These are phyloP conservation scores for Pontederia crassipes DNA, from an alignment of 176 grass and related monocot species.

Conservation along the genomic window DNA sequence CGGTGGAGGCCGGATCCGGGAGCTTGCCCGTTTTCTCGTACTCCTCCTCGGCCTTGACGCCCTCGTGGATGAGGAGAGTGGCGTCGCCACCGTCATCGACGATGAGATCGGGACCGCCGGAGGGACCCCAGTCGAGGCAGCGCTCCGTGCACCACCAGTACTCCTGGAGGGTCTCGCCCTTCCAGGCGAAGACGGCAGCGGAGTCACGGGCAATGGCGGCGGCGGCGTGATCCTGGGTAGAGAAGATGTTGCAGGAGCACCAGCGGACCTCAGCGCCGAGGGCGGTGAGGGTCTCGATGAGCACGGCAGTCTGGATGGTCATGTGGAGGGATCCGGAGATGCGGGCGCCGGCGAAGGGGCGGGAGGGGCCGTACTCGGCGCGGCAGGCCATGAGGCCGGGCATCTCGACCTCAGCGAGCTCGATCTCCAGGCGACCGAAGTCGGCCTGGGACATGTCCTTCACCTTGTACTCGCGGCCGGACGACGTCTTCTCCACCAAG, in stretches of 20 bases:
- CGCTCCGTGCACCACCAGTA: conserved; percentile 99
- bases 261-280: conserved; percentile 90
- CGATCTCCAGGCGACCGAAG: conserved; percentile 82
- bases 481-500: too few relatives aligned
- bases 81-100: conserved; percentile 89
- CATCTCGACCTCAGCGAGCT: conserved; percentile 94
- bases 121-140: conserved; percentile 78
- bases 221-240: conserved; percentile 93
- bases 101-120: conserved; percentile 72
- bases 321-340: conserved; percentile 91
- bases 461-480: too few relatives aligned
- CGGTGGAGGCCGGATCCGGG: conserved; percentile 61
- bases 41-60: conserved; percentile 76
- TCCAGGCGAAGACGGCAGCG: conserved; percentile 78
- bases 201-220: conserved; percentile 85
- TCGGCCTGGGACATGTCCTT: conserved; percentile 45
- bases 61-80: conserved; percentile 93
- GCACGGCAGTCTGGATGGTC: conserved; percentile 97
- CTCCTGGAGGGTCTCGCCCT: conserved; percentile 91
- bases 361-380: conserved; percentile 57
- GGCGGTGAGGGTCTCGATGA: conserved; percentile 92
- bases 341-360: conserved; percentile 52
- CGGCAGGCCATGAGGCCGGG: conserved; percentile 79
- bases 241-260: conserved; percentile 99
- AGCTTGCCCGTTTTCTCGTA: conserved; percentile 55